A percentile compares a stretch with the other conserved stretches of the same genome.
These are phyloP conservation scores for Chaetoceros muelleri DNA, from an alignment of 108 stramenopile genomes.

Conservation along the genomic window DNA sequence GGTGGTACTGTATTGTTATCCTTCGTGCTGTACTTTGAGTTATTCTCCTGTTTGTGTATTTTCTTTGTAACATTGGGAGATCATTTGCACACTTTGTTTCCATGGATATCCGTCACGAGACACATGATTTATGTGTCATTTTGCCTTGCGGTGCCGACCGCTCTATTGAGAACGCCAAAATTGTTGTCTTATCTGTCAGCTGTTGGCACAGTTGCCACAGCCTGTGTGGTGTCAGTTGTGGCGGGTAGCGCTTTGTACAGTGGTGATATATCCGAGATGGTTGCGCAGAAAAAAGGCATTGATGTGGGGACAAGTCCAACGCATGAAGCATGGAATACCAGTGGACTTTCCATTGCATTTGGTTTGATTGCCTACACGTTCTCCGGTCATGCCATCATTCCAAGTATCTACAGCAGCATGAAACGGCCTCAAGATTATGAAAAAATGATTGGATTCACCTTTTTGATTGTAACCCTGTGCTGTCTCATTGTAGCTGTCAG, in stretches of 20 bases:
- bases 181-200: constrained; percentile 59
- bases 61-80: constrained; percentile 69
- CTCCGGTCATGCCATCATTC: constrained; percentile 72
- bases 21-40: constrained; percentile 63
- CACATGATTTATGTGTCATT: constrained; percentile 48
- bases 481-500: constrained; percentile 53
- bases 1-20: constrained; percentile 42
- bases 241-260: constrained; percentile 28
- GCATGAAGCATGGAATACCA: constrained; percentile 20
- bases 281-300: constrained; percentile 9
- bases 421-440: constrained; percentile 62
- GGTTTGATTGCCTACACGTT: constrained; percentile 73
- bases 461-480: constrained; percentile 30
- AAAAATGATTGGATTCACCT: constrained; percentile 50
- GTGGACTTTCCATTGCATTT: constrained; percentile 43
- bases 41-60: constrained; percentile 69
- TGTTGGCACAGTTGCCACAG: constrained; percentile 66
- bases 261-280: constrained; percentile 34
- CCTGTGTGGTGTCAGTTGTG: constrained; percentile 45
- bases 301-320: constrained; percentile 16
- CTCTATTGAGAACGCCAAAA: constrained; percentile 47
- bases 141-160: constrained; percentile 44
- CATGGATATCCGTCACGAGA: constrained; percentile 25
- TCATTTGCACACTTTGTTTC: constrained; percentile 56
- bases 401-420: constrained; percentile 72